Conservation (phyloP, 148 eudicot genomes). For the Arbutus unedo region DNA sequence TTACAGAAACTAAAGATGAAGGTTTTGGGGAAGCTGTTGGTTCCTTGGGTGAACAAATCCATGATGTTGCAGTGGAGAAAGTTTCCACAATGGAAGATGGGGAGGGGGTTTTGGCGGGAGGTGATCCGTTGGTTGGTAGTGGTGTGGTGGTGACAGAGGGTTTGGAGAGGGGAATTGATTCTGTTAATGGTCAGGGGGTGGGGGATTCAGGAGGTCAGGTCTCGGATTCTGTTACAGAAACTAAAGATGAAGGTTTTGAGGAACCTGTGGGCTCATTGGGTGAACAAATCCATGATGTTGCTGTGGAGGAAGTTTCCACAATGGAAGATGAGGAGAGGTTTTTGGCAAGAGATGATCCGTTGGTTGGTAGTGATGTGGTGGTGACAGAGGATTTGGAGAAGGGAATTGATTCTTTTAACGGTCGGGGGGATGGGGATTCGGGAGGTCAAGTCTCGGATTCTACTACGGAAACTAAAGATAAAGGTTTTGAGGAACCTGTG, state of each 20-base stretch:
- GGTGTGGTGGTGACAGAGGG: conserved; percentile 11
- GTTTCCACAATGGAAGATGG: neutral
- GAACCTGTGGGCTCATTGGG: conserved; percentile 11
- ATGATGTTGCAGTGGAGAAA: conserved; percentile 16
- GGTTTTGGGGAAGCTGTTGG: conserved; percentile 13
- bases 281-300: conserved; percentile 15
- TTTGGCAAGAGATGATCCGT: neutral
- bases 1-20: conserved; percentile 11
- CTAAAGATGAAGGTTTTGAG: conserved; percentile 10
- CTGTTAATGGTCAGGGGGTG: conserved; percentile 15
- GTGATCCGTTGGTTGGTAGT: conserved; percentile 6
- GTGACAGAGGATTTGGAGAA: conserved; percentile 12
- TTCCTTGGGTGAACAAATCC: neutral
- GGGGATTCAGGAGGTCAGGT: conserved; percentile 13
- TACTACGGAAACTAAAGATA: conserved; percentile 7
- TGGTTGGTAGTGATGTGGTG: conserved; percentile 8
- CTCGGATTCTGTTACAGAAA: conserved; percentile 7
- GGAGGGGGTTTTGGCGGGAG: neutral
- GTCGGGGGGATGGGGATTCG: conserved; percentile 22
- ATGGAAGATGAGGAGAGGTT: neutral
- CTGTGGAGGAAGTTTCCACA: conserved; percentile 9
- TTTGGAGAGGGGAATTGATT: neutral
- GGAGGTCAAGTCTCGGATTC: neutral
- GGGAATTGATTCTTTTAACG: neutral
- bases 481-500: conserved; percentile 15